These are phyloP conservation scores for Claviceps maximensis DNA, from an alignment of 2,329 filamentous ascomycete species.

Conservation along the genomic window DNA sequence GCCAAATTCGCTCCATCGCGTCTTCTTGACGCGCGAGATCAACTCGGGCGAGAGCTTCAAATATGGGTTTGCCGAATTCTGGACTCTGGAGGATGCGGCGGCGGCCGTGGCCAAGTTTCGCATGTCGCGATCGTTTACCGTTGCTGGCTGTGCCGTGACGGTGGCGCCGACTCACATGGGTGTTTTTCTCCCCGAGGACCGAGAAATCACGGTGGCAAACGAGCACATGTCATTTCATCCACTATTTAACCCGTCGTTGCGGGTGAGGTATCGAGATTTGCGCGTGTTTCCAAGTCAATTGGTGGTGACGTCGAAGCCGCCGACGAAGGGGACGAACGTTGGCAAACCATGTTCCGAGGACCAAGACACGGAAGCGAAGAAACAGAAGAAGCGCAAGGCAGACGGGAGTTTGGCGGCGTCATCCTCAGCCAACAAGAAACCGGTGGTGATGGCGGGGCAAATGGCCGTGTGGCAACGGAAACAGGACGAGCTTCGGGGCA, in stretches of 20 bases:
- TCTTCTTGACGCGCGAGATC: constrained; percentile 64
- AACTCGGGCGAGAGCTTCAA: constrained; percentile 60
- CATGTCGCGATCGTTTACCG: constrained; percentile 62
- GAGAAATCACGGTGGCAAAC: constrained; percentile 39
- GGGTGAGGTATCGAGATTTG: constrained; percentile 65
- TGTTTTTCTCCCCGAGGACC: constrained; percentile 64
- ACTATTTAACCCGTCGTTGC: constrained; percentile 52
- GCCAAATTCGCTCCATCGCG: constrained; percentile 60
- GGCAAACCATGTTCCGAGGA: constrained; percentile 10
- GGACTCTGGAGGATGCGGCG: constrained; percentile 60
- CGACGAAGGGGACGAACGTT: constrained; percentile 18
- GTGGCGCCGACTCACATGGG: constrained; percentile 72
- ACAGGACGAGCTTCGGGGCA: constrained; percentile 25
- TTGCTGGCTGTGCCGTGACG: constrained; percentile 57
- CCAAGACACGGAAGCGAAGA: constrained; percentile 22
- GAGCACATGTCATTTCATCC: constrained; percentile 56
- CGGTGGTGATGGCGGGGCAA: constrained; percentile 27
- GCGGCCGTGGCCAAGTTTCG: constrained; percentile 60
- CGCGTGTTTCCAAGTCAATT: constrained; percentile 57
- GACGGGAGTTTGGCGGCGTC: constrained; percentile 22
- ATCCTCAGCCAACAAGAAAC: constrained; percentile 22
- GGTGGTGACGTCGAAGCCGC: constrained; percentile 40
- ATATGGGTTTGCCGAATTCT: constrained; percentile 78
- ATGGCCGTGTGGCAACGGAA: constrained; percentile 33
- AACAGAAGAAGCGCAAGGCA: constrained; percentile 41